Conservation (phyloP, 257 asterid genomes). For the Ilex asprella region DNA sequence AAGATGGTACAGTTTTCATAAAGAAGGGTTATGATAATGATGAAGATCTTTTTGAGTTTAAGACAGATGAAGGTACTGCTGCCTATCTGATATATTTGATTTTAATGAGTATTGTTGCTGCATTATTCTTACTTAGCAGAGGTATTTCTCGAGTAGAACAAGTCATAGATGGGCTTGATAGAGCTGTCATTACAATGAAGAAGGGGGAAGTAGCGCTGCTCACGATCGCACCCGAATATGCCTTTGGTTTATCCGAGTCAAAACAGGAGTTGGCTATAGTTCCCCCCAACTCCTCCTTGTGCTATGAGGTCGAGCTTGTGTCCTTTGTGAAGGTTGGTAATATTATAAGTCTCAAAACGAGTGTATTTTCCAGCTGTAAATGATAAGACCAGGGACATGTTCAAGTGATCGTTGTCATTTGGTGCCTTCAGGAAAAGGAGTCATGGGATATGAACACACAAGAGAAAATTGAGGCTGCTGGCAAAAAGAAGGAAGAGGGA, state of each 20-base stretch:
- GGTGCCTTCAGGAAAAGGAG: conserved; percentile 24
- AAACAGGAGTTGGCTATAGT: conserved; percentile 31
- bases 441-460: conserved; percentile 42
- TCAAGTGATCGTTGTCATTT: background rate
- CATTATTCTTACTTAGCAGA: background rate
- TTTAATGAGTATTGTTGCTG: background rate
- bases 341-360: no score
- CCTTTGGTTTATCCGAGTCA: conserved; percentile 28
- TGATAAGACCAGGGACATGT: background rate
- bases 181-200: conserved; percentile 33
- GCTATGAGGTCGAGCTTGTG: conserved; percentile 29
- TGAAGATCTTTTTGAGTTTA: conserved; percentile 39
- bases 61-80: conserved; percentile 42
- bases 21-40: conserved; percentile 34
- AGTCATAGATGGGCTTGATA: conserved; percentile 32
- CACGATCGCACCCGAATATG: conserved; percentile 33
- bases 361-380: no score
- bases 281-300: conserved; percentile 28
- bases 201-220: conserved; percentile 31
- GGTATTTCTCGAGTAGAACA: conserved; percentile 19
- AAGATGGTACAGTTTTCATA: conserved; percentile 42
- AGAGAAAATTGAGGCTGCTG: conserved; percentile 37
- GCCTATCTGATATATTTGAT: background rate
- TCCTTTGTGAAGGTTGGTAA: conserved; percentile 31
- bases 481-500: conserved; percentile 63